Evolutionary conservation across 225 moss, liverwort and hornwort genomes (phyloP).

Genomic region (Bryoerythrophyllum caledonicum): DNA sequence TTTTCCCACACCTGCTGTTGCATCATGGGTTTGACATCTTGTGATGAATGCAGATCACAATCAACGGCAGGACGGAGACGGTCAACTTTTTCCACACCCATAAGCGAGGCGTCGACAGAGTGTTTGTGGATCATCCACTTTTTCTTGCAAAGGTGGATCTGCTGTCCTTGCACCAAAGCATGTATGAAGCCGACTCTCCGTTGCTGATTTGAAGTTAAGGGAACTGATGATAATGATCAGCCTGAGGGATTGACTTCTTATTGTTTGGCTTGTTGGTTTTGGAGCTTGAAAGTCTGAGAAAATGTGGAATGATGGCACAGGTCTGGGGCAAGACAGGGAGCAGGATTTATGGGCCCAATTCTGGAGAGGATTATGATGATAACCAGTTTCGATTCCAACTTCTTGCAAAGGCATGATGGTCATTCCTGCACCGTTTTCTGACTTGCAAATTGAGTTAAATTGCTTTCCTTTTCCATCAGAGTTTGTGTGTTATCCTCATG

Average conservation of each 20-base stretch:
- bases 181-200: slow-evolving; percentile 8
- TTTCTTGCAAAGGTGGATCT: slow-evolving; percentile 61
- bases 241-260: neutral
- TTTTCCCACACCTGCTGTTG: neutral
- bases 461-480: neutral
- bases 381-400: slow-evolving; percentile 71
- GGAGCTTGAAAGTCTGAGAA: neutral
- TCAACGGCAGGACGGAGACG: slow-evolving; percentile 51
- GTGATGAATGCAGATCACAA: slow-evolving; percentile 40
- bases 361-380: slow-evolving; percentile 64
- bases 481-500: neutral
- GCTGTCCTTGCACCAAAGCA: slow-evolving; percentile 2
- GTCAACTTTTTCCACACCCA: slow-evolving; percentile 65
- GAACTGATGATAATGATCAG: neutral
- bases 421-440: neutral
- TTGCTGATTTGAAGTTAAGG: neutral
- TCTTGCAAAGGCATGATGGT: slow-evolving; percentile 40
- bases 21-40: neutral
- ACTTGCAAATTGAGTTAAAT: neutral
- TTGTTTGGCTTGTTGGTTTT: neutral
- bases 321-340: slow-evolving; percentile 75
- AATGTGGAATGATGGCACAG: slow-evolving; percentile 23
- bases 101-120: slow-evolving; percentile 69
- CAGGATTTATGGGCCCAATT: slow-evolving; percentile 66
- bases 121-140: slow-evolving; percentile 67